Conservation (phyloP, 352 stramenopile genomes). For the Phytophthora aleatoria region DNA sequence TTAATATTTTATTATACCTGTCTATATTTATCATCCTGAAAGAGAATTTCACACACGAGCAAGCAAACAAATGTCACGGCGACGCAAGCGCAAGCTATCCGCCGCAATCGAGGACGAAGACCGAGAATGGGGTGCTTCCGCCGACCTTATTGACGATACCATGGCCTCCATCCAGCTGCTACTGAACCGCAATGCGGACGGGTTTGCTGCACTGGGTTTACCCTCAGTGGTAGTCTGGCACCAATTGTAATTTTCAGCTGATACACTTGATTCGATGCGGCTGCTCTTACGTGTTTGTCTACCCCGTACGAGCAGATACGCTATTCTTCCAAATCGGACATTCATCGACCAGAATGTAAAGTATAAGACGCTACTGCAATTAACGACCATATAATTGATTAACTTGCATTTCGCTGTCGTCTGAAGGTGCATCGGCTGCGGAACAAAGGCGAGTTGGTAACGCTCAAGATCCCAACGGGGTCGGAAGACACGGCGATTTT, state of each 20-base stretch:
- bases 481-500: constrained; percentile 46
- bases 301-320: constrained; percentile 43
- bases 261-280: neutral
- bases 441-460: constrained; percentile 44
- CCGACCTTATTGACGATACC: constrained; percentile 56
- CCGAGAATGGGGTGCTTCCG: constrained; percentile 32
- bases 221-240: constrained; percentile 56
- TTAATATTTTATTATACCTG: too few species aligned
- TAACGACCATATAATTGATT: neutral
- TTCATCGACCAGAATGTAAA: constrained; percentile 69
- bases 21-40: too few species aligned
- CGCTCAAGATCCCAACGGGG: constrained; percentile 55
- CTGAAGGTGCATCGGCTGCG: constrained; percentile 52
- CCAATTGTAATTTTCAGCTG: constrained; percentile 47
- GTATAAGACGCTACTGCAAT: neutral
- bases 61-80: neutral
- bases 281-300: neutral
- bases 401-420: constrained; percentile 10
- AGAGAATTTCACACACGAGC: too few species aligned
- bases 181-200: constrained; percentile 39
- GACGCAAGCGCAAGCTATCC: constrained; percentile 33
- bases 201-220: constrained; percentile 42
- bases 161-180: constrained; percentile 58
- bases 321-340: constrained; percentile 58
- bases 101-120: constrained; percentile 14